Evolutionary conservation across 257 asterid genomes (phyloP).

Genomic region (Nyctanthes arbortristis): DNA sequence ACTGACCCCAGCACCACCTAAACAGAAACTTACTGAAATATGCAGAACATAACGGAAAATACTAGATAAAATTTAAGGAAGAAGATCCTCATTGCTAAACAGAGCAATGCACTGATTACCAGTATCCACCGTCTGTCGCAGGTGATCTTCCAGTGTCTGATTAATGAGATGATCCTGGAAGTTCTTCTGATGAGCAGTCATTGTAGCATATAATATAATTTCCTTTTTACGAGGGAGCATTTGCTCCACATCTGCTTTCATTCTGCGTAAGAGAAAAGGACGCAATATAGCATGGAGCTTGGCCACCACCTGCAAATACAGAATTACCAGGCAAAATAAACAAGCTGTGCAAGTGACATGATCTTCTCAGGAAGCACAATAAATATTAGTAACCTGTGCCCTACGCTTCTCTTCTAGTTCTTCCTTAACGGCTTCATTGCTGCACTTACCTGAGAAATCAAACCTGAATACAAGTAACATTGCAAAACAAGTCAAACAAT

Average conservation of each 20-base stretch:
- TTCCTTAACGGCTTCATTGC: constrained; percentile 61
- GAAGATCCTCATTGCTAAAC: background rate
- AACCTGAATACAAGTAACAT: constrained; percentile 58
- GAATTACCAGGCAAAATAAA: constrained; percentile 9
- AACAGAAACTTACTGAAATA: background rate
- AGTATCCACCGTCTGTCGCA: constrained; percentile 39
- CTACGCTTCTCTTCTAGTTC: constrained; percentile 83
- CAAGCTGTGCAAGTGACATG: constrained; percentile 5
- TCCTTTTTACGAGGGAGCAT: constrained; percentile 95
- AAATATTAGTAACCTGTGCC: constrained; percentile 58
- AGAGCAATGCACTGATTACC: constrained; percentile 43
- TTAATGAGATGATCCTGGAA: constrained; percentile 87
- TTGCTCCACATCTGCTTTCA: constrained; percentile 90
- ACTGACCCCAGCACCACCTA: background rate
- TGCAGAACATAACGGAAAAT: background rate
- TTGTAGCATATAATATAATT: constrained; percentile 80
- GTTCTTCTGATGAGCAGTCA: constrained; percentile 83
- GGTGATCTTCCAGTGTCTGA: constrained; percentile 69
- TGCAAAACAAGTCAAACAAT: constrained; percentile 21
- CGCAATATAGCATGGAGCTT: constrained; percentile 93
- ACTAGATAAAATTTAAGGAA: background rate
- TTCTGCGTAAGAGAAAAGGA: constrained; percentile 91
- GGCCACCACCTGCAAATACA: constrained; percentile 76
- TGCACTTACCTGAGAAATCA: constrained; percentile 83
- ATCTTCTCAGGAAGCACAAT: constrained; percentile 11